Base-by-base conservation (phyloP, 805 yeast species). In the Saccharomycopsis amapae region DNA sequence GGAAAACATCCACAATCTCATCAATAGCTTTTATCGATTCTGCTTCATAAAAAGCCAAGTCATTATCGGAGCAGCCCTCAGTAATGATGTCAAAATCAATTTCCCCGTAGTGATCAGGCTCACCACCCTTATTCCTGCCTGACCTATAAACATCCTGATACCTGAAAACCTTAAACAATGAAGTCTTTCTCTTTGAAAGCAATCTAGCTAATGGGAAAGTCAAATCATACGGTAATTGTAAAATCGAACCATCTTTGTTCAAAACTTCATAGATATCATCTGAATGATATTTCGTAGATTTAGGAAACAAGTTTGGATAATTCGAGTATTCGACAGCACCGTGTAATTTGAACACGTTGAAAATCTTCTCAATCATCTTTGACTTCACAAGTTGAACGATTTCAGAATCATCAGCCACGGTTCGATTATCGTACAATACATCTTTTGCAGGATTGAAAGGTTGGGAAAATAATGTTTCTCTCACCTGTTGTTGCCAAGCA, bases 401-500 rank as follows among this genome's bases (percentile, higher is more conserved):
- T 18, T 38, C 23, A 17, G 31, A 32, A 26, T 40, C 41, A n/a
- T 43, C 54, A 26, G 50, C 53, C 4, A 56, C 49, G 19, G 60
- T 59, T 1, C 61, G 42, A 39, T 71, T 71, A 48, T 89, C 97
- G 62, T 84, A 93, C 50, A 93, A 67, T 12, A 87, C 75, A 60
- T 87, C 96, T 53, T 81, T 79, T 0, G 95, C 95, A 49, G 85
- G 71, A 61, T 81, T 81, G 56, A 87, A 82, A 0, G 96, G 88
- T 55, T 86, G 94, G 13, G 84, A 72, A 61, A 93, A 93, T 30
- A 93, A 65, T 0, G 93, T 83, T 44, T 82, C 84, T 57, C 96
- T 74, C 0, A 93, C 96, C 60, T 88, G 95, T 52, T 80, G 85
- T 53, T 89, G 93, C 94, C 96, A 88, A 1, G 95, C 89, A 0